Evolutionary conservation across 345 rosid species (phyloP).

Genomic region (Melaleuca alternifolia): DNA sequence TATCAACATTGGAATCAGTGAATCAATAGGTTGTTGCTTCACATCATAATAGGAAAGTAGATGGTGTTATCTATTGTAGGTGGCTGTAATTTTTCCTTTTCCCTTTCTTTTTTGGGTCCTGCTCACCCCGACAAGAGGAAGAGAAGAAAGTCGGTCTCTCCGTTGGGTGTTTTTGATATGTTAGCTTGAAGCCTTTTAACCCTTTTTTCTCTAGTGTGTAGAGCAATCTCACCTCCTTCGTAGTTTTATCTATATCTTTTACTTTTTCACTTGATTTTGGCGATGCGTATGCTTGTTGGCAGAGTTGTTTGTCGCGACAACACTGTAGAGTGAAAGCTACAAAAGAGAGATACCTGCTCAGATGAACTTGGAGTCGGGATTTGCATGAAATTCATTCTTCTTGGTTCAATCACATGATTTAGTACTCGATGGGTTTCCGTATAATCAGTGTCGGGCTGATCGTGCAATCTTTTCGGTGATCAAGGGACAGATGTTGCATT

Average conservation of each 20-base stretch:
- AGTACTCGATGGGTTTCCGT: background rate
- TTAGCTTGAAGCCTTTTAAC: conserved; percentile 1
- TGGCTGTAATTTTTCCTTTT: background rate
- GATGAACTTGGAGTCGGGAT: background rate
- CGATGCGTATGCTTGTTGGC: background rate
- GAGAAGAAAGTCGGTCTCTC: conserved; percentile 13
- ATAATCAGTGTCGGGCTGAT: background rate
- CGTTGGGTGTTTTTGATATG: conserved; percentile 26
- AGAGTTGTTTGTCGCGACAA: background rate
- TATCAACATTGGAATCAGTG: conserved; percentile 31
- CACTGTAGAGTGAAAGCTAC: background rate
- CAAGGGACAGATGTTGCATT: background rate
- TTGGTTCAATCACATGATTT: background rate
- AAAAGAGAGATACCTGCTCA: background rate
- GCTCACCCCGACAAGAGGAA: conserved; percentile 7
- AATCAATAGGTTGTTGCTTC: conserved; percentile 26
- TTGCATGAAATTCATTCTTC: background rate
- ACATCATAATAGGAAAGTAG: conserved; percentile 11
- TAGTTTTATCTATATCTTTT: background rate
- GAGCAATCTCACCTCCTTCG: conserved; percentile 13
- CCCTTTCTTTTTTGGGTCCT: background rate
- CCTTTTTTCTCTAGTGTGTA: conserved; percentile 15
- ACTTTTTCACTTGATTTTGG: background rate
- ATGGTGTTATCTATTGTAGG: conserved; percentile 8
- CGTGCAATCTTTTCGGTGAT: background rate